These are phyloP conservation scores for Xylariaceae sp. DNA, from an alignment of 2,329 filamentous ascomycete species.

Conservation along the genomic window DNA sequence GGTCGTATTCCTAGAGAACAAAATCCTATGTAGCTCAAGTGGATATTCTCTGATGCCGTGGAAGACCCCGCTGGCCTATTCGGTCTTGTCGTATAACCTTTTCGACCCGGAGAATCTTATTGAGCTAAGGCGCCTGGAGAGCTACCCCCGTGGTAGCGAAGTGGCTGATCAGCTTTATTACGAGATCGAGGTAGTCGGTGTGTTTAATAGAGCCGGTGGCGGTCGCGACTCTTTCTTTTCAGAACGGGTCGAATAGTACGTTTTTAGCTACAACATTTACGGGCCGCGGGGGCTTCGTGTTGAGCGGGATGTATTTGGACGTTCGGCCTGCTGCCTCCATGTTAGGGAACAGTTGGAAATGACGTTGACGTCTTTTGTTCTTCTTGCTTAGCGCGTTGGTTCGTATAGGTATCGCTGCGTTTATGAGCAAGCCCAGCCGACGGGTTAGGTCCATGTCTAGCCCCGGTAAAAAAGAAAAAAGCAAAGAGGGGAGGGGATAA, in stretches of 20 bases:
- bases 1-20: no score
- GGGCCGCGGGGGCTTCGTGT: no score
- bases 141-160: background rate
- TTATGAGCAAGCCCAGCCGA: conserved; percentile 21
- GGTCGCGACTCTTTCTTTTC: background rate
- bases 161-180: background rate
- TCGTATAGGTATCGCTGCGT: conserved; percentile 9
- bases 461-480: no score
- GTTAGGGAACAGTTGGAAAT: background rate
- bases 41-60: no score
- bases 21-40: no score
- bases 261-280: background rate
- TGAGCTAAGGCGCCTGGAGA: conserved; percentile 11
- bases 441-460: background rate
- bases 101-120: conserved; percentile 20
- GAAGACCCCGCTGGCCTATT: no score
- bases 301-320: background rate
- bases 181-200: conserved; percentile 9
- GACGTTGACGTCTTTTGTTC: background rate
- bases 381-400: background rate
- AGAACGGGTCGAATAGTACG: background rate
- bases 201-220: background rate
- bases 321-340: background rate
- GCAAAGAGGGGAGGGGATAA: background rate
- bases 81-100: background rate